Conservation (phyloP, 768 basidiomycete genomes). For the Trametes elegans region DNA sequence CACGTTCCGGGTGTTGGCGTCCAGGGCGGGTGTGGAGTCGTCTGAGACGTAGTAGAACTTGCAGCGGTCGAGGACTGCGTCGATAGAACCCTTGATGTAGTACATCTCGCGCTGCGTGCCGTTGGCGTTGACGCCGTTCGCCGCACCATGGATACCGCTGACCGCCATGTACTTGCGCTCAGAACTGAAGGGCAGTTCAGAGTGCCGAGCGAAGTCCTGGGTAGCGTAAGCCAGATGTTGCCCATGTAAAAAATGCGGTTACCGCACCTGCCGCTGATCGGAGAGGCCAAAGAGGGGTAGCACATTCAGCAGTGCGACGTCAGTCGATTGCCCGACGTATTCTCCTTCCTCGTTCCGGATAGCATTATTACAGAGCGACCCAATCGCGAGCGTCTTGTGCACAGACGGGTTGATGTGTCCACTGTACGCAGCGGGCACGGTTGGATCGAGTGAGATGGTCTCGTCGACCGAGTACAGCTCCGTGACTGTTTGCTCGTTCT, state of each 20-base stretch:
- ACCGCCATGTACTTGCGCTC: constrained; percentile 94
- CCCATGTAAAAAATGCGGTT: neutral
- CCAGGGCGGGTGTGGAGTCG: constrained; percentile 81
- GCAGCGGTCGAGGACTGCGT: constrained; percentile 82
- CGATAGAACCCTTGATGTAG: constrained; percentile 92
- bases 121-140: constrained; percentile 27
- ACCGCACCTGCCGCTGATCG: constrained; percentile 69
- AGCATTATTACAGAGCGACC: constrained; percentile 89
- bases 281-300: constrained; percentile 60
- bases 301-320: constrained; percentile 87
- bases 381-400: constrained; percentile 74
- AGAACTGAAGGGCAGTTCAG: constrained; percentile 89
- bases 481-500: constrained; percentile 93
- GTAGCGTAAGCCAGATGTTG: neutral
- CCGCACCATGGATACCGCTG: constrained; percentile 62
- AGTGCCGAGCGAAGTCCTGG: constrained; percentile 66
- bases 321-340: constrained; percentile 87
- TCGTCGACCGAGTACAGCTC: constrained; percentile 90
- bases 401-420: constrained; percentile 59
- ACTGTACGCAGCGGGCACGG: constrained; percentile 37
- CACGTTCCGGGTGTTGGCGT: constrained; percentile 60
- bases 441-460: constrained; percentile 60
- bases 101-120: constrained; percentile 63
- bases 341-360: constrained; percentile 64
- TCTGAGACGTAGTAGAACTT: constrained; percentile 88